These are phyloP conservation scores for Suillus hirtellus DNA, from an alignment of 768 basidiomycete genomes.

Conservation along the genomic window DNA sequence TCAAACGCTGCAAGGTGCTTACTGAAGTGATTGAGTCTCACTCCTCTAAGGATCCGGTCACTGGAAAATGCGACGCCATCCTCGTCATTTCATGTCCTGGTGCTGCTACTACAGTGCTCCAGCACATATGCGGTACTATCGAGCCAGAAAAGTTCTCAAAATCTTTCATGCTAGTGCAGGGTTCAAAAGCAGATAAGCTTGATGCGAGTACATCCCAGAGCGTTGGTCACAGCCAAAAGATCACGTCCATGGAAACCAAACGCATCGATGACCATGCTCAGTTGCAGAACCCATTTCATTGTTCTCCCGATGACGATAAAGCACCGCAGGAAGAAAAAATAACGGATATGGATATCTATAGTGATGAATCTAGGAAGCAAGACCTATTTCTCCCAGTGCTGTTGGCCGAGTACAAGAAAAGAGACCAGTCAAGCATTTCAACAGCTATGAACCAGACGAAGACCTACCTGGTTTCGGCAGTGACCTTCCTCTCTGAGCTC, in stretches of 20 bases:
- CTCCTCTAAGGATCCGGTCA: not conserved
- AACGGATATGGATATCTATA: too few species aligned
- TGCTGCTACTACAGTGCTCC: not conserved
- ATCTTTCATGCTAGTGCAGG: not conserved
- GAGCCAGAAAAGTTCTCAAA: too few species aligned
- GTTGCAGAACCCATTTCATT: too few species aligned
- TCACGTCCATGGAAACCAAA: too few species aligned
- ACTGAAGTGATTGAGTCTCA: not conserved
- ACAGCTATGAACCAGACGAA: not conserved
- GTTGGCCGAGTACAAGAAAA: not conserved
- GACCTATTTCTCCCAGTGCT: slow-evolving; percentile 5
- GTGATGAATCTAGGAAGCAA: too few species aligned
- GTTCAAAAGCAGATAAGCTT: not conserved
- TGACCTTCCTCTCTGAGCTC: not conserved
- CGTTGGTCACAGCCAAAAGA: too few species aligned
- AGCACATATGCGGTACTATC: not conserved
- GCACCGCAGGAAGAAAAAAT: not conserved
- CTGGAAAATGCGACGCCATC: not conserved
- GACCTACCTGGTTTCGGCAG: not conserved
- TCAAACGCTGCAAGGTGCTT: fast-evolving
- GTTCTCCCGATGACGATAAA: not conserved
- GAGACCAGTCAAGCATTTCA: not conserved
- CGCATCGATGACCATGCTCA: too few species aligned
- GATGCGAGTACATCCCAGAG: too few species aligned
- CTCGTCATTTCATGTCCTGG: not conserved